phyloP scores from a whole-genome alignment of 306 rosid genomes.

The Quercus parvula region DNA sequence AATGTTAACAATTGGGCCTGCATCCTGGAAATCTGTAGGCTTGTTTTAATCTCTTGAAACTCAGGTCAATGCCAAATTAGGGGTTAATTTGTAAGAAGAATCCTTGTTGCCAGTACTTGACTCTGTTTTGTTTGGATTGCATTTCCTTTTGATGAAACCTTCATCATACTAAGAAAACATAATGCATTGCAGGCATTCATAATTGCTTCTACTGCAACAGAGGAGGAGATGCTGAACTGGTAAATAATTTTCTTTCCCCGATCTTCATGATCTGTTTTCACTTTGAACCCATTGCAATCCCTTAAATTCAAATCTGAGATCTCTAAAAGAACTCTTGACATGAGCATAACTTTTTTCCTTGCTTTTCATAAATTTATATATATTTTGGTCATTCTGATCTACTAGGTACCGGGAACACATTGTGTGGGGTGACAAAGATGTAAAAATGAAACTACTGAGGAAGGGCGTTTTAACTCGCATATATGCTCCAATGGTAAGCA shows the following conservation, averaged over 20 bases:
- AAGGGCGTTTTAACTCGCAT: conserved; percentile 92
- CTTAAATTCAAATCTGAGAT: not conserved
- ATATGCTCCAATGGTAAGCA: conserved; percentile 79
- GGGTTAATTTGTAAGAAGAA: not conserved
- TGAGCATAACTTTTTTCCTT: not conserved
- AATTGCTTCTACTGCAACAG: conserved; percentile 90
- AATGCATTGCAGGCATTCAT: conserved; percentile 80
- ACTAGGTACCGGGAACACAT: conserved; percentile 83
- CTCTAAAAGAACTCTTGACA: not conserved
- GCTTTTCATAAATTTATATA: not conserved
- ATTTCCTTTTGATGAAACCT: conserved; percentile 7
- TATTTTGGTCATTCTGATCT: conserved; percentile 19
- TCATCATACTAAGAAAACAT: conserved; percentile 22
- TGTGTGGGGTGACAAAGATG: conserved; percentile 93
- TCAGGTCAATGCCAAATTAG: not conserved
- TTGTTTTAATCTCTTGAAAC: not conserved
- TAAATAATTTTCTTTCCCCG: conserved; percentile 22
- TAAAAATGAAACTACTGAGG: conserved; percentile 72
- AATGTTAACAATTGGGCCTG: not conserved
- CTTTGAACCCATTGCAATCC: not conserved
- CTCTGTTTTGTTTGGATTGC: conserved; percentile 10
- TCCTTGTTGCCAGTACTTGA: not conserved
- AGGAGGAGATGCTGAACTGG: conserved; percentile 88
- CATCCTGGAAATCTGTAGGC: not conserved
- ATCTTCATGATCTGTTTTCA: not conserved